Base-by-base conservation (phyloP, 2,329 filamentous ascomycete species). In the Colletotrichum spaethianum region DNA sequence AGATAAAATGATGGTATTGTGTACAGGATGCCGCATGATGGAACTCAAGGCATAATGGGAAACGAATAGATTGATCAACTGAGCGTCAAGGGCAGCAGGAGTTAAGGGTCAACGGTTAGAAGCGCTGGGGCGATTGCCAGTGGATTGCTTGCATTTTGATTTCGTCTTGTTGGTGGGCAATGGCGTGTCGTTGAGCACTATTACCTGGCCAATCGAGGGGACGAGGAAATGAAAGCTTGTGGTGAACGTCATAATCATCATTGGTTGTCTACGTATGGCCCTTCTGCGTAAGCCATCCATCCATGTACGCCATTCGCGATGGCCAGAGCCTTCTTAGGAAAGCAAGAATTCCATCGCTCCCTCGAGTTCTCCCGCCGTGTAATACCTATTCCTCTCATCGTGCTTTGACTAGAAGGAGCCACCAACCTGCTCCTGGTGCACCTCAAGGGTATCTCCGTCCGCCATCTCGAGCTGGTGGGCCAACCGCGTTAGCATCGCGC, bases 371-470 rank as follows among this genome's bases (percentile, higher is more conserved):
- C 31, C 61, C 53, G 26, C 36, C 48, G 42, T 52, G 69, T 48
- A 42, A 38, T 59, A 50, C 38, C 31, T 26, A 26, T 55, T 59
- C 42, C 14, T 46, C 28, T 38, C 42, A 16, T 20, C 26, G 52
- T 38, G 48, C 7, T 12, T 38, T 33, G 12, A 33, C 56, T 69
- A 74, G 46, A 48, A 23, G 73, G 59, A 69, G 20, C 95, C 96
- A 73, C 96, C 96, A 74, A 98, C 96, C 85, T 99, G 96, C 83
- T 99, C 96, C 82, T 98, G 96, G 82, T 98, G 96, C 33, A 99
- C 96, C 80, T 99, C 96, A 33, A 99, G 91, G 1, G 94, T 97
- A 79, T 99, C 96, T 44, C 96, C 96, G 77, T 99, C 96, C 75
- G 91, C 87, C 96, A 99, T 99, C 74, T 98, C 96, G 67, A 98